phyloP scores from a whole-genome alignment of 2,329 filamentous ascomycete genomes.

The Colletotrichum tropicicola region DNA sequence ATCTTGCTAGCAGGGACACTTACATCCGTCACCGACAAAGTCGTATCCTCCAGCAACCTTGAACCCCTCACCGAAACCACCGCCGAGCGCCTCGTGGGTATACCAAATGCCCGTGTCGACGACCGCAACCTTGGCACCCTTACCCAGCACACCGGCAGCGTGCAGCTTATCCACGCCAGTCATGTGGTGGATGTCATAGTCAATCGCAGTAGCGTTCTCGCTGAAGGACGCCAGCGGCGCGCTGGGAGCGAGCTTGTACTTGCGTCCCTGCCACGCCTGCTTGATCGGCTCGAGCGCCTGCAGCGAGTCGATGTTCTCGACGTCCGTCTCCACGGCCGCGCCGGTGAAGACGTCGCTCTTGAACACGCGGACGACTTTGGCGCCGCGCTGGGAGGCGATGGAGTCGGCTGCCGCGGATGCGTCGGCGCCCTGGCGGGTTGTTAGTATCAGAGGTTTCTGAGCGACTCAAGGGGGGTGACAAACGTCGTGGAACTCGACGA shows the following conservation, averaged over 20 bases:
- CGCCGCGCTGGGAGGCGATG: conserved; percentile 13
- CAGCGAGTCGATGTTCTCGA: conserved; percentile 29
- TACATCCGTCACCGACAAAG: conserved; percentile 23
- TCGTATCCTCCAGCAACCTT: conserved; percentile 26
- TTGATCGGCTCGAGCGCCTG: conserved; percentile 17
- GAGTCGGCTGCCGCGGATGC: neutral
- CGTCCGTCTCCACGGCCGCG: conserved; percentile 25
- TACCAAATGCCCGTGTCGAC: conserved; percentile 24
- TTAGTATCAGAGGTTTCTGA: too few relatives aligned
- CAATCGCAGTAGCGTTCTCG: conserved; percentile 30
- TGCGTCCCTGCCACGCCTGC: conserved; percentile 26
- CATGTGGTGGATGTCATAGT: conserved; percentile 46
- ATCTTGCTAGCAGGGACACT: conserved; percentile 11
- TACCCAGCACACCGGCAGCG: conserved; percentile 38
- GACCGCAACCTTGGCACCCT: conserved; percentile 19
- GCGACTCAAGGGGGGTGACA: neutral
- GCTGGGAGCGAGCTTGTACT: conserved; percentile 9
- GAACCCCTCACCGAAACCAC: conserved; percentile 20
- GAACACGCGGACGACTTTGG: conserved; percentile 28
- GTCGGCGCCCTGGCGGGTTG: neutral
- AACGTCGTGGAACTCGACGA: conserved; percentile 21
- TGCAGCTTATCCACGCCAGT: conserved; percentile 51
- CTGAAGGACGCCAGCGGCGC: neutral
- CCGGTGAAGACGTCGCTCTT: conserved; percentile 41
- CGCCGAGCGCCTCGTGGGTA: conserved; percentile 24